phyloP scores from a whole-genome alignment of 179 eudicot genomes.

The Actinidia polygama region DNA sequence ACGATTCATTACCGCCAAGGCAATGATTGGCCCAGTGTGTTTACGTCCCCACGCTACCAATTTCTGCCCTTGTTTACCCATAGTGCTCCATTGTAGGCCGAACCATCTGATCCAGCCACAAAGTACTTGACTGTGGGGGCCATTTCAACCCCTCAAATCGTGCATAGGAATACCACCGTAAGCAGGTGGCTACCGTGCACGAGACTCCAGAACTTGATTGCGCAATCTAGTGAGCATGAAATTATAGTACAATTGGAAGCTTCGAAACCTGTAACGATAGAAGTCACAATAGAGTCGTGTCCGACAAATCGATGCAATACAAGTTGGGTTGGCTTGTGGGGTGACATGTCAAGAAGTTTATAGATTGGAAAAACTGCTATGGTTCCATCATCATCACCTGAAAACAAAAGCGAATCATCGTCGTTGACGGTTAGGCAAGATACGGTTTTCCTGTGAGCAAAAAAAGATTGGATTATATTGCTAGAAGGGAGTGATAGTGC shows the following conservation, averaged over 20 bases:
- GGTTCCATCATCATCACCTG: constrained; percentile 35
- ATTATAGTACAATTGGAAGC: constrained; percentile 21
- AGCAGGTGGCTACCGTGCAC: constrained; percentile 4
- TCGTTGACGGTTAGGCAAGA: constrained; percentile 26
- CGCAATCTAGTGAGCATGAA: constrained; percentile 34
- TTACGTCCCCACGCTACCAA: not conserved
- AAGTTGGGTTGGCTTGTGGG: not conserved
- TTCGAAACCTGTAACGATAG: constrained; percentile 19
- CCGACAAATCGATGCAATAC: constrained; percentile 15
- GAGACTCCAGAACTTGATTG: constrained; percentile 35
- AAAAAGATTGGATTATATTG: constrained; percentile 19
- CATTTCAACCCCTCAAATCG: constrained; percentile 21
- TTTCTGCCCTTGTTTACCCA: constrained; percentile 7
- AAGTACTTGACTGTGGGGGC: constrained; percentile 23
- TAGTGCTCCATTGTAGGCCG: constrained; percentile 25
- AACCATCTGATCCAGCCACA: constrained; percentile 30
- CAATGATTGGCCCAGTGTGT: constrained; percentile 18
- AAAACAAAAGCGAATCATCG: constrained; percentile 28
- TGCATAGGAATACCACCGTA: constrained; percentile 22
- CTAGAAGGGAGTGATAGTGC: constrained; percentile 28
- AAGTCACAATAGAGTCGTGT: constrained; percentile 25
- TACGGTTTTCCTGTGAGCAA: constrained; percentile 22
- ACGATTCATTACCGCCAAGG: constrained; percentile 9
- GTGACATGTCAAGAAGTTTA: not conserved
- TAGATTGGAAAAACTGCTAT: constrained; percentile 25